Evolutionary conservation across 1,284 basidiomycete genomes (phyloP), one percentile per base, ranked within the genome.

Genomic region (Schizophyllum commune): DNA sequence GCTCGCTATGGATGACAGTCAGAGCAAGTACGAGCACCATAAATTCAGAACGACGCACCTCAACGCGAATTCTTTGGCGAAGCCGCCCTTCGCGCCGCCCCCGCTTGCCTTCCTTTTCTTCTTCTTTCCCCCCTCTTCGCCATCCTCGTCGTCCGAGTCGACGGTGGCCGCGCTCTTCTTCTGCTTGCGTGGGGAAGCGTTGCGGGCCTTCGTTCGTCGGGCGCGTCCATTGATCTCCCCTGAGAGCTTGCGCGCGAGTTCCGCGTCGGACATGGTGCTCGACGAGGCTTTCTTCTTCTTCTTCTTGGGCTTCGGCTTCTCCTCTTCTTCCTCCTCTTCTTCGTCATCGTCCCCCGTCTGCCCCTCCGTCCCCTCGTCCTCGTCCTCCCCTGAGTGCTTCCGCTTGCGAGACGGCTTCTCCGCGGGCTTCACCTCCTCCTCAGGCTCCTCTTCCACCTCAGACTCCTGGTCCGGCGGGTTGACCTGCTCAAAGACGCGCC

Each of bases 61-160:
- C 60, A 92, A 75, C n/a, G 72, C 69, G 68, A 86, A 91, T 67
- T 90, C 87, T 72, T 92, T 92, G 56, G 81, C 82, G 71, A 92
- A 91, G 17, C 89, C 89, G 20, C 88, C 88, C 67, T 79, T 83
- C 21, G 83, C 81, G 53, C 71, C 68, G 34, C 75, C 77, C 68
- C 59, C 76, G 64, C 73, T 73, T 68, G 72, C 76, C 66, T 73
- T 74, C 20, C 66, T 65, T 65, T 74, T 77, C 66, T 68, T 71
- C 63, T 75, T 77, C 70, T 71, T 76, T 65, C 75, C 74, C 64
- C 67, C 71, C 54, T 69, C 71, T 57, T 72, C 77, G 58, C 73
- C 76, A 27, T 76, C 79, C 53, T 79, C 82, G 13, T 83, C 82
- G 62, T 80, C 84, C 21, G 83, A 84, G 58, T 83, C 79, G 9